Evolutionary conservation across 352 stramenopile species (phyloP), one percentile per base, ranked within the genome.

Genomic region (Phytopythium chamaehyphon): DNA sequence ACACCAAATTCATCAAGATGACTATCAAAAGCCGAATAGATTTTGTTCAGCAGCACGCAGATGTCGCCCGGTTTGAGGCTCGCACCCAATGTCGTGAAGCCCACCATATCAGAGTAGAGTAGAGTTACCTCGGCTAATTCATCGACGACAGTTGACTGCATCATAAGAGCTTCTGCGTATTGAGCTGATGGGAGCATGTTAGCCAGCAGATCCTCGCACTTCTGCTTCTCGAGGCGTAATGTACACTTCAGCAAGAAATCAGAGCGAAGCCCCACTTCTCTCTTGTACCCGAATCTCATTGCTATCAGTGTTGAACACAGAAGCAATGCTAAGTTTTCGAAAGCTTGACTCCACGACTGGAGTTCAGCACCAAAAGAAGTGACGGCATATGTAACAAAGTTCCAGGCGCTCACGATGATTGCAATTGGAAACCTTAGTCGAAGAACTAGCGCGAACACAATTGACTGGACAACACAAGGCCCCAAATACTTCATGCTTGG

Each of bases 41-140:
- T 82, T 37, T 89, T 76, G 69, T 93, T 89, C 18, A 95, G 75
- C 45, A 95, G 63, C 21, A 85, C 60, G 48, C 82, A 93, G 24
- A 93, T 80, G 44, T 86, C 73, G 2, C 62, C 64, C 0, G 83
- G 79, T 15, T 79, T 75, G 21, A 93, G 65, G 4, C 55, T 84
- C 31, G 69, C 59, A 3, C 77, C 78, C 18, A 91, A 66, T 1
- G 67, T 68, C 10, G 85, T 95, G 64, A 92, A 95, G 12, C 85
- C 85, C 22, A 93, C 82, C 66, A 95, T 90, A 47, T 95, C 83
- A 19, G 76, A 91, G 64, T 93, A 95, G 22, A 95, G 65, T 19
- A 95, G 64, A 8, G 83, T 93, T 1, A 95, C 85, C 40, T 93
- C 77, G 1, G 82, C 66, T 11, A 95, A 62, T 49, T 93, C 76